Conservation (phyloP, 345 rosid genomes). For the Heritiera fomes region DNA sequence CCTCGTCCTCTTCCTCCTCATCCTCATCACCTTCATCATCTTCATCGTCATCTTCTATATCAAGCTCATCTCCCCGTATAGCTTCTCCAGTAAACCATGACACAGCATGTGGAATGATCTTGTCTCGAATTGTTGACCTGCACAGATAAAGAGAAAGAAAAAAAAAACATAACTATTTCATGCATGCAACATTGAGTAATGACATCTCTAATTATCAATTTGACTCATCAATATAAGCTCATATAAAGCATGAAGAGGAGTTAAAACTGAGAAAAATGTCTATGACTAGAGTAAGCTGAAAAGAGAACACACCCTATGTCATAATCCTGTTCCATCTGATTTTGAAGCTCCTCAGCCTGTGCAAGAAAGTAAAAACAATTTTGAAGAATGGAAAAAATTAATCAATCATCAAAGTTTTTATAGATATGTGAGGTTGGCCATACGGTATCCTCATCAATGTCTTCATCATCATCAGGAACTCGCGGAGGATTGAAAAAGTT, state of each 20-base stretch:
- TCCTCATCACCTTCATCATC: constrained; percentile 47
- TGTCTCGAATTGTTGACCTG: constrained; percentile 85
- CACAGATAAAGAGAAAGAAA: constrained; percentile 16
- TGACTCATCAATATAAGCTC: neutral
- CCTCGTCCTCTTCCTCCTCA: constrained; percentile 42
- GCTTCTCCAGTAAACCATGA: constrained; percentile 99
- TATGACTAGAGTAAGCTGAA: neutral
- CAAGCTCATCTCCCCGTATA: constrained; percentile 64
- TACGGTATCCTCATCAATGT: constrained; percentile 86
- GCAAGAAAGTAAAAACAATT: constrained; percentile 13
- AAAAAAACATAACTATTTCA: neutral
- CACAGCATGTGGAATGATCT: constrained; percentile 91
- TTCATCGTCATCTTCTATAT: constrained; percentile 48
- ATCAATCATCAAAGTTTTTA: neutral
- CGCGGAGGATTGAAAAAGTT: constrained; percentile 96
- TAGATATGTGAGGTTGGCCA: neutral
- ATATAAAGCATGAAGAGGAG: neutral
- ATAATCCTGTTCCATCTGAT: constrained; percentile 96
- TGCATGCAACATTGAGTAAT: neutral
- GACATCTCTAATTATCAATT: neutral
- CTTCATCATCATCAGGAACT: constrained; percentile 90
- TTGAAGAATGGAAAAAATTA: constrained; percentile 4
- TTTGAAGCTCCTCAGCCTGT: constrained; percentile 95
- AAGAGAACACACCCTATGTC: constrained; percentile 73
- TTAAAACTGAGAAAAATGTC: constrained; percentile 10